Conservation (phyloP, 208 protist species). For the Acanthamoeba castellanii region DNA sequence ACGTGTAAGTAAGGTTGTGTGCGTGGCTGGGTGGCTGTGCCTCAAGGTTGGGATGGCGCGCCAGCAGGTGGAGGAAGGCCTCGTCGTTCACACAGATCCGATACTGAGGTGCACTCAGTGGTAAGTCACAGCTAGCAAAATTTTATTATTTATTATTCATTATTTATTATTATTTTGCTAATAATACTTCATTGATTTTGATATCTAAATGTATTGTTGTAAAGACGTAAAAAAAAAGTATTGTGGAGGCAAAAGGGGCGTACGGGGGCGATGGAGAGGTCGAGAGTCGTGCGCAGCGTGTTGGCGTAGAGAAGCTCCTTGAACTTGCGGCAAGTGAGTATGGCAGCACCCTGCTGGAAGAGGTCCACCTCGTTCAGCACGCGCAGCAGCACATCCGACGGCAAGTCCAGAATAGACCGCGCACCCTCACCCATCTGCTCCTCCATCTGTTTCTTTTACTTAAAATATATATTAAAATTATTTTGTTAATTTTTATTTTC, state of each 20-base stretch:
- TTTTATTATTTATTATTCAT: background rate
- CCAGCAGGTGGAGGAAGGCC: background rate
- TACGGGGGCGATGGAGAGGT: background rate
- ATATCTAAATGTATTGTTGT: no score
- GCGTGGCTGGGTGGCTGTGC: background rate
- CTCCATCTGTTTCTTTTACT: background rate
- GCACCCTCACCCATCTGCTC: background rate
- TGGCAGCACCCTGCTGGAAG: background rate
- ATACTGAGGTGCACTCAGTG: background rate
- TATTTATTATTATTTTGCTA: background rate
- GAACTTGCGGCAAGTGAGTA: background rate
- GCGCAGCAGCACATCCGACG: conserved; percentile 5
- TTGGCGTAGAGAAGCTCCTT: conserved; percentile 12
- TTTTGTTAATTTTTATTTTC: no score
- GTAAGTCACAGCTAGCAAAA: background rate
- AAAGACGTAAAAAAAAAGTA: background rate
- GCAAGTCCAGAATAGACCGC: conserved; percentile 1
- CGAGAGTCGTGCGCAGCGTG: conserved; percentile 1
- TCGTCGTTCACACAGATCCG: background rate
- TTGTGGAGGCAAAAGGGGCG: background rate
- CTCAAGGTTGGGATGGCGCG: background rate
- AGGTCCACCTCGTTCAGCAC: conserved; percentile 2
- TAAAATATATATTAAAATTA: no score
- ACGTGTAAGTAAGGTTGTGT: background rate
- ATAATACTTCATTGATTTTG: background rate